Percentiles rank a stretch among this genome's conserved stretches.
Evolutionary conservation across 2,329 filamentous ascomycete species (phyloP).

Genomic region (Phyllosticta paracitricarpa): DNA sequence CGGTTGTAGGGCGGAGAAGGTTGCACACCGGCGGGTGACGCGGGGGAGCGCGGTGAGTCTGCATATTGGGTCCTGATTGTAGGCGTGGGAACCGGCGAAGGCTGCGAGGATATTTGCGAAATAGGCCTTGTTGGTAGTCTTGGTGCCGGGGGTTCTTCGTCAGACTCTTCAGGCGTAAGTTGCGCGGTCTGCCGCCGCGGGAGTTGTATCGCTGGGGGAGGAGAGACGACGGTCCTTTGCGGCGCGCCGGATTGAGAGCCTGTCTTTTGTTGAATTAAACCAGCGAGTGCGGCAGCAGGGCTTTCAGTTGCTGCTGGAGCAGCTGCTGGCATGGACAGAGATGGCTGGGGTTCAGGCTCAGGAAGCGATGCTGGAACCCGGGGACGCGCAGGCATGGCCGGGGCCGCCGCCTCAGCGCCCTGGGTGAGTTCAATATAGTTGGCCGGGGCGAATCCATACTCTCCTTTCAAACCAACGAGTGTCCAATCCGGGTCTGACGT

Average conservation of each 20-base stretch:
- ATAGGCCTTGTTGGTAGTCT: slow-evolving; percentile 51
- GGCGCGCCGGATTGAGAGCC: slow-evolving; percentile 43
- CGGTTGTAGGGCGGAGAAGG: slow-evolving; percentile 42
- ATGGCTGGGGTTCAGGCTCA: slow-evolving; percentile 33
- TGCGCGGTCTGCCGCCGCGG: slow-evolving; percentile 41
- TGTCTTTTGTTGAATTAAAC: slow-evolving; percentile 47
- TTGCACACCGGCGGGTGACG: slow-evolving; percentile 27
- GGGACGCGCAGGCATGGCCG: slow-evolving; percentile 30
- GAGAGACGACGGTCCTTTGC: slow-evolving; percentile 9
- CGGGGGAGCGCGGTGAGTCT: slow-evolving; percentile 14
- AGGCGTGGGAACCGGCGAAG: slow-evolving; percentile 30
- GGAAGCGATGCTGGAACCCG: slow-evolving; percentile 31
- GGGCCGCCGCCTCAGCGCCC: slow-evolving; percentile 38
- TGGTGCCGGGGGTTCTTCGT: slow-evolving; percentile 52
- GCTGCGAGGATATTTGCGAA: slow-evolving; percentile 44
- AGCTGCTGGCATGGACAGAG: slow-evolving; percentile 32
- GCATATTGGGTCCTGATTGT: slow-evolving; percentile 26
- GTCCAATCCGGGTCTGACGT: slow-evolving; percentile 93
- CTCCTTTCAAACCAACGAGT: slow-evolving; percentile 69
- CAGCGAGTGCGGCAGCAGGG: slow-evolving; percentile 50
- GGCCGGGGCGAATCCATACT: slow-evolving; percentile 88
- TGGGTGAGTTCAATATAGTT: slow-evolving; percentile 78
- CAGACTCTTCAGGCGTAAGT: slow-evolving; percentile 57
- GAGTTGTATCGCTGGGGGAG: slow-evolving; percentile 42
- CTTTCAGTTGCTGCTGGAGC: slow-evolving; percentile 38